These are phyloP conservation scores for Phytophthora cryptogea DNA, from an alignment of 352 stramenopile species.

Conservation along the genomic window DNA sequence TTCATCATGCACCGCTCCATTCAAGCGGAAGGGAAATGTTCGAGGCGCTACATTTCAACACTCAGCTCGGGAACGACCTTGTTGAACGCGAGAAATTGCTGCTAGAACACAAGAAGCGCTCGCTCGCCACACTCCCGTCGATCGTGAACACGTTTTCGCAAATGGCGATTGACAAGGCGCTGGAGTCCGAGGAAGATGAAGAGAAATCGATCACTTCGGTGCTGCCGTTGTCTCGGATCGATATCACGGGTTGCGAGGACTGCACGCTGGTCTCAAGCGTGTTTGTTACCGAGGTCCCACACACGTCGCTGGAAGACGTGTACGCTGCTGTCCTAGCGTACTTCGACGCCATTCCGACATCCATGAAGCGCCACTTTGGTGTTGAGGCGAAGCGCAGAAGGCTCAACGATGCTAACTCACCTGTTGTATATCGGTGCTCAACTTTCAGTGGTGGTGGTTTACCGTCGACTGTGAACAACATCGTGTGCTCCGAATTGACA, in stretches of 20 bases:
- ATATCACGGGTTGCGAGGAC: slow-evolving; percentile 37
- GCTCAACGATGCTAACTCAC: slow-evolving; percentile 23
- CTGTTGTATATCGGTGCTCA: slow-evolving; percentile 37
- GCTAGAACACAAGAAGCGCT: slow-evolving; percentile 35
- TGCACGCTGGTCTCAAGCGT: slow-evolving; percentile 41
- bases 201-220: slow-evolving; percentile 6
- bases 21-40: slow-evolving; percentile 34
- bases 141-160: slow-evolving; percentile 32
- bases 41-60: slow-evolving; percentile 41
- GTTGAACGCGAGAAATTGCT: slow-evolving; percentile 27
- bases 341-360: slow-evolving; percentile 36
- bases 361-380: slow-evolving; percentile 43
- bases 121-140: slow-evolving; percentile 26
- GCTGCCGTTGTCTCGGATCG: slow-evolving; percentile 38
- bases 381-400: slow-evolving; percentile 24
- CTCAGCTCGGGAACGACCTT: slow-evolving; percentile 19
- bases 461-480: slow-evolving; percentile 32
- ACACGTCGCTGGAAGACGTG: slow-evolving; percentile 40
- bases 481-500: slow-evolving; percentile 36
- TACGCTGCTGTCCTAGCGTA: slow-evolving; percentile 37
- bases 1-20: slow-evolving; percentile 31
- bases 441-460: slow-evolving; percentile 27
- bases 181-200: slow-evolving; percentile 7
- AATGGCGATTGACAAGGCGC: slow-evolving; percentile 21
- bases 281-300: slow-evolving; percentile 42